Evolutionary conservation across 148 eudicot genomes (phyloP), one percentile per base, ranked within the genome.

Genomic region (Rhododendron williamsianum): DNA sequence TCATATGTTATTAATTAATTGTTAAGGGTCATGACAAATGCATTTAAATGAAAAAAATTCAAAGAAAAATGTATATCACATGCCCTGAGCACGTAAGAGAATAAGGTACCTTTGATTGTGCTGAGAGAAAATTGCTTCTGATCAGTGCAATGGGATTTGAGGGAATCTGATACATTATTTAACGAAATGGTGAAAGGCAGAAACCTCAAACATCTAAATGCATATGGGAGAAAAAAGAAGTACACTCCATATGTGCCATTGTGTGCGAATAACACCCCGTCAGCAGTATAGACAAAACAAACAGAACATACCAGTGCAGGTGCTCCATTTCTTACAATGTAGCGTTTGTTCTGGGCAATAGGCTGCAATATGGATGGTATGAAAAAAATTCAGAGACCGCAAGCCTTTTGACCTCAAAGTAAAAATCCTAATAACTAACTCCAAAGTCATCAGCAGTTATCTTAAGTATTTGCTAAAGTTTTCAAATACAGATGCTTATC

Each of bases 311-410:
- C 99, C 94, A 92, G 88, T 87, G 90, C 72, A 1, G 98, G 99
- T 51, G 78, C 88, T 81, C 99, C 98, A 92, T 95, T 85, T 93
- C 91, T 94, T 83, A 91, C 98, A 76, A 97, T 91, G 78, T 97
- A 97, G 43, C 98, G 92, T 85, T 94, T 95, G 90, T 92, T 87
- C 90, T 97, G 99, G 48, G 98, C 89, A 80, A 95, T 88, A 63
- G 99, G 98, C 99, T 97, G 95, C 89, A 90, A 85, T n/a, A 72
- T 30, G 60, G 65, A 85, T 85, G 82, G 86, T 73, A 87, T 36
- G 86, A 77, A 9, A 69, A 78, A 86, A 41, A 35, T 30, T 18
- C 60, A 73, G 63, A 25, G 12, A 80, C 33, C 83, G 48, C 11
- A 52, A 63, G 60, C 60, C 63, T 3, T 82, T 38, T 60, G 35